Evolutionary conservation across 2,329 filamentous ascomycete genomes (phyloP), one percentile per base, ranked within the genome.

Genomic region (Talaromyces rugulosus): DNA sequence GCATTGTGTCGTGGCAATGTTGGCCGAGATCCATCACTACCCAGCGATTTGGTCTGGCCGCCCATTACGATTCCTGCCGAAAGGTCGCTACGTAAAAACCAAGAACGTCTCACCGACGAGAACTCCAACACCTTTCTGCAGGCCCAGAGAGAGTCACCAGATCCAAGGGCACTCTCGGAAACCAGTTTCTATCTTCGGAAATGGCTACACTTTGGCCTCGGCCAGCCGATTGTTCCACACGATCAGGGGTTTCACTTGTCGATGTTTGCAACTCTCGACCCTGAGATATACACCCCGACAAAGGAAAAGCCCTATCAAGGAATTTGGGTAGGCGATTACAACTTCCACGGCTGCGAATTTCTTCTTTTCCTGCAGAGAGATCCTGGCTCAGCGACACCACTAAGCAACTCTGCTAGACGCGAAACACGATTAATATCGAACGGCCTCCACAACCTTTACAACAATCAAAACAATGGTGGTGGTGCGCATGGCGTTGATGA

Each of bases 251-350:
- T 79, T n/a, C 56, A 82, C 51, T 77, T 87, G 18, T 80, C 81
- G 2, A 88, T 84, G 0, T 88, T 86, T 68, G 91, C 89, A 0
- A 96, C 92, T 0, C 79, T 98, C 1, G 87, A 92, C 51, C 85
- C 87, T 3, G 78, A 78, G 2, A 76, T 89, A n/a, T 97, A 96
- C 72, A 95, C 87, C 0, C 92, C 94, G 0, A 96, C 92, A 0
- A 73, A 78, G 9, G 82, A 87, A 60, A 94, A 92, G 72, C 93
- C 92, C 0, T 97, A 88, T 80, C 87, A 92, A 65, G 94, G 94
- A 0, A 91, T 99, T 33, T 98, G 91, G 90, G 89, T 92, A 16
- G 93, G 93, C 0, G 93, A 97, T 72, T 97, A 96, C 70, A 89
- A 87, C 30, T 87, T 86, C 0, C 93, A 98, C 69, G 92, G 93